Evolutionary conservation across 208 protist genomes (phyloP), one percentile per base, ranked within the genome.

Genomic region (Leishmania turanica): DNA sequence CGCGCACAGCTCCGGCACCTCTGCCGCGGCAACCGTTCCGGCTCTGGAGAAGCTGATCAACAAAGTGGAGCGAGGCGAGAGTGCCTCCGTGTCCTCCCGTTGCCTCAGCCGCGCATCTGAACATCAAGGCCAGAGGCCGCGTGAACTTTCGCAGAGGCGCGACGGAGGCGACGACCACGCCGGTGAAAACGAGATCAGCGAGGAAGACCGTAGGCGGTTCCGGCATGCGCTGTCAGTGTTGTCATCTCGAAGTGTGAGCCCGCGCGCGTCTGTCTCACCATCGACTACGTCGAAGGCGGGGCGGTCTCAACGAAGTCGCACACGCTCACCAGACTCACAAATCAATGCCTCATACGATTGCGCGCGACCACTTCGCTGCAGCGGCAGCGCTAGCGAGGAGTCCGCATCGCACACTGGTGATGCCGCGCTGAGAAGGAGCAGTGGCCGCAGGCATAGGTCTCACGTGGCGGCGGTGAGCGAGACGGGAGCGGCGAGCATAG

Each of bases 171-270:
- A 42, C 45, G 27, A 42, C 27, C 72, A 40, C 40, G 21, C 47
- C 53, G 31, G 17, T 27, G 31, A n/a, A 4, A 72, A 79, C 47
- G 78, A 40, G 47, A 64, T 62, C 11, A 71, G 66, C 34, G 84
- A 80, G 60, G 84, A 78, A 45, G 81, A 79, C 9, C 80, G 86
- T 37, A 65, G 9, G 49, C 58, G 40, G 27, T 92, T 92, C 62
- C 86, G 89, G n/a, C 81, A 77, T n/a, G 84, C 89, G 49, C 74
- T 92, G 34, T 92, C 89, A 1, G 82, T 40, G 21, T 15, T 76
- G 3, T 88, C 88, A 5, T 90, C 84, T 11, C 89, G 86, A 56
- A 85, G 80, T 75, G 84, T 70, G 17, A 92, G 84, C 71, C 89
- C 82, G 1, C 86, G 81, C 42, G 76, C 86, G 2, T 92, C 86